Evolutionary conservation across 208 protist species (phyloP), one percentile per base, ranked within the genome.

Genomic region (Acanthamoeba royreba): DNA sequence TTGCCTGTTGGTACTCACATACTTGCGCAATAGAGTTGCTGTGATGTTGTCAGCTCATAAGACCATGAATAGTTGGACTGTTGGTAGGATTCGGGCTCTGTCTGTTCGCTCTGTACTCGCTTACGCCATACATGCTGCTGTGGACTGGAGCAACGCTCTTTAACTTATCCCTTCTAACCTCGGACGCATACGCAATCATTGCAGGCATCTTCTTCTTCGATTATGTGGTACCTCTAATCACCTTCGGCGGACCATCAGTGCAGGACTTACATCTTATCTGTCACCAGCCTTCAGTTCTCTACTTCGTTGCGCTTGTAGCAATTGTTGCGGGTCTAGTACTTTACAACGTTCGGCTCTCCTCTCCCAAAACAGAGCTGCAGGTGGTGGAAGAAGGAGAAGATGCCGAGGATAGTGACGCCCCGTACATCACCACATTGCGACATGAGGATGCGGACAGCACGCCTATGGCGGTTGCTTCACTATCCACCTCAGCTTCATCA

Each of bases 81-180:
- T 28, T 96, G 35, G 31, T 72, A 0, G 93, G 63, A 3, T 97
- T 96, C 81, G 94, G 86, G n/a, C 9, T 94, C 4, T 95, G 92
- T 52, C 45, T 97, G n/a, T 97, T 97, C 85, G 49, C 83, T 3
- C 61, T 97, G 31, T 97, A 97, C 31, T 94, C 93, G 9, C 72
- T 96, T 31, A 90, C 94, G 19, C 96, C 96, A 17, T 53, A 58
- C 49, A 92, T 96, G 92, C 85, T 96, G 72, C 90, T 81, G 17
- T 63, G 85, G 15, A 88, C 66, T 1, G 86, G 94, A 66, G 88
- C 95, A 2, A 96, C 95, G 2, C 4, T 96, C 19, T 94, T 95
- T 61, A 96, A 96, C 61, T 74, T 96, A 2, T 96, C 95, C 38
- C 55, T 96, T 1, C 31, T 96, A 3, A 95, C 94, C 0, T 94